phyloP scores from a whole-genome alignment of 345 rosid species.

The Euphorbia lathyris region DNA sequence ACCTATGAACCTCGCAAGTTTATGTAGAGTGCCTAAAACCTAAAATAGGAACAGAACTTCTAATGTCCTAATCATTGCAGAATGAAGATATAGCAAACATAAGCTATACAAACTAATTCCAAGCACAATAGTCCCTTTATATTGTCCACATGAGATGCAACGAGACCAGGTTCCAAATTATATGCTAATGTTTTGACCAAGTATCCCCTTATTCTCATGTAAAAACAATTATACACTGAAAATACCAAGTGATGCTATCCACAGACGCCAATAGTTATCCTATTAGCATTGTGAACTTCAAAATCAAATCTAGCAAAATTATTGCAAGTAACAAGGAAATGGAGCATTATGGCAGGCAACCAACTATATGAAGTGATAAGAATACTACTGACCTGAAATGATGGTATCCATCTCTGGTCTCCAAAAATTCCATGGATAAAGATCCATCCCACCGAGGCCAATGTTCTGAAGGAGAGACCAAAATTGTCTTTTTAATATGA shows the following conservation, averaged over 20 bases:
- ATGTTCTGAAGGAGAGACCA: slow-evolving; percentile 70
- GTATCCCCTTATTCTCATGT: not conserved
- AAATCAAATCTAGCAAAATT: too few species aligned
- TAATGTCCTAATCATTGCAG: not conserved
- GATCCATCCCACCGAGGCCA: slow-evolving; percentile 95
- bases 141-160: not conserved
- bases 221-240: not conserved
- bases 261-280: not conserved
- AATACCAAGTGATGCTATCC: not conserved
- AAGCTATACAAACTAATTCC: not conserved
- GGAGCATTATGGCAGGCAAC: not conserved
- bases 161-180: not conserved
- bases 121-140: not conserved
- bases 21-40: not conserved
- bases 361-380: not conserved
- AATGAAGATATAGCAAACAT: not conserved
- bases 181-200: not conserved
- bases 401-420: slow-evolving; percentile 57
- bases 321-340: not conserved
- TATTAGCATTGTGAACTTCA: not conserved
- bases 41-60: not conserved
- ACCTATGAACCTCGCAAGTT: not conserved
- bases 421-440: slow-evolving; percentile 80
- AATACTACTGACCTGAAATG: slow-evolving; percentile 55
- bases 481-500: slow-evolving; percentile 60